Evolutionary conservation across 208 protist species (phyloP).

Genomic region (Crithidia mellificae): DNA sequence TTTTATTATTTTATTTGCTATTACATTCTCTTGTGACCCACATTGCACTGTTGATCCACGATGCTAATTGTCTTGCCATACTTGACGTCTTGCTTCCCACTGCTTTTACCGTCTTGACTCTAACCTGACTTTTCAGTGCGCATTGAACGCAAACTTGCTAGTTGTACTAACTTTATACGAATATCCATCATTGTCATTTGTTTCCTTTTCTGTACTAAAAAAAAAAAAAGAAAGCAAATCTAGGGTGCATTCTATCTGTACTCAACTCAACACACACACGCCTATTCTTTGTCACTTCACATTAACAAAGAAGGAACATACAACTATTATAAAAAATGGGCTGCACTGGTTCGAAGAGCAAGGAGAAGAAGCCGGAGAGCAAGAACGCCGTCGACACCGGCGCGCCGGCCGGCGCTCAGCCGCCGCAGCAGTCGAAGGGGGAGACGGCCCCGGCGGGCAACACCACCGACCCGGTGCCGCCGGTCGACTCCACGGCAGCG

Average conservation of each 20-base stretch:
- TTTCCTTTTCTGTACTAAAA: no score
- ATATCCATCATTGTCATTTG: not conserved
- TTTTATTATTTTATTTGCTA: no score
- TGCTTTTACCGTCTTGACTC: no score
- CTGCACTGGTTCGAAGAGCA: constrained; percentile 51
- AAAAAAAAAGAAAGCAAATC: no score
- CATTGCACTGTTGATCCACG: no score
- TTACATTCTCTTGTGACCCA: no score
- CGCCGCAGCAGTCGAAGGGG: constrained; percentile 8
- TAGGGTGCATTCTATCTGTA: no score
- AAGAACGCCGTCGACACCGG: constrained; percentile 7
- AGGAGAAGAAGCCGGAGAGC: constrained; percentile 19
- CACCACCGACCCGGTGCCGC: constrained; percentile 1
- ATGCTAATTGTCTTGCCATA: not conserved
- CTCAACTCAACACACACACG: no score
- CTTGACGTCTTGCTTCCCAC: no score
- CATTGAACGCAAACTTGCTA: not conserved
- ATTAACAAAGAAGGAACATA: not conserved
- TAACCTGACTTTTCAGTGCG: no score
- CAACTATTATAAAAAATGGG: constrained; percentile 39
- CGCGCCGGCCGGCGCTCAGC: constrained; percentile 10
- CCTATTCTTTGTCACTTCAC: constrained; percentile 1
- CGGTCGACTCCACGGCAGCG: not conserved
- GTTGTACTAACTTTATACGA: not conserved
- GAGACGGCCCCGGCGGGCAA: not conserved